These are phyloP conservation scores for Batkoa obscura DNA, from an alignment of 371 early-diverging fungal genomes.

Conservation along the genomic window DNA sequence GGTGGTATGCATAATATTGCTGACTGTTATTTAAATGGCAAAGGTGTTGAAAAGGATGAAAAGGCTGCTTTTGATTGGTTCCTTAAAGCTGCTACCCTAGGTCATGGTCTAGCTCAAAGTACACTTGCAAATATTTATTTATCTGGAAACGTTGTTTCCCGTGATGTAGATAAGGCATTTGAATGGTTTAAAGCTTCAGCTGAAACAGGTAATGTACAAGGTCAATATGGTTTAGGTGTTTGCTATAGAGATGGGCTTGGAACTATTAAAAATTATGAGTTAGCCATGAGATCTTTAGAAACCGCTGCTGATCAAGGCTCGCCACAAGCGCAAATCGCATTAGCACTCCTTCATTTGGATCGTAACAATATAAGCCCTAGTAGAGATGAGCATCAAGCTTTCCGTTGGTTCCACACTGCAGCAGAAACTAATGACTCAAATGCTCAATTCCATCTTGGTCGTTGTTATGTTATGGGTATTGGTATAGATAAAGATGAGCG, in stretches of 20 bases:
- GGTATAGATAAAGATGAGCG: slow-evolving; percentile 32
- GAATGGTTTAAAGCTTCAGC: slow-evolving; percentile 9
- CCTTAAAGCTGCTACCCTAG: slow-evolving; percentile 33
- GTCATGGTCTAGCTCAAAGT: slow-evolving; percentile 49
- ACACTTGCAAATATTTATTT: slow-evolving; percentile 62
- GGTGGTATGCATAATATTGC: slow-evolving; percentile 80
- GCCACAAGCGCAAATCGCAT: slow-evolving; percentile 41
- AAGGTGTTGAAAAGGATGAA: slow-evolving; percentile 36
- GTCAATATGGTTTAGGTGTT: slow-evolving; percentile 46
- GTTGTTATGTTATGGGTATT: slow-evolving; percentile 38
- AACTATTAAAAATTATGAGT: slow-evolving; percentile 29
- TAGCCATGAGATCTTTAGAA: slow-evolving; percentile 41
- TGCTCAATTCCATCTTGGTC: slow-evolving; percentile 32
- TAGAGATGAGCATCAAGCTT: slow-evolving; percentile 27
- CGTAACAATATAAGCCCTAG: slow-evolving; percentile 49
- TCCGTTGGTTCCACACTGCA: slow-evolving; percentile 30
- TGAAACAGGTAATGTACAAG: slow-evolving; percentile 35
- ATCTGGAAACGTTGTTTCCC: slow-evolving; percentile 43
- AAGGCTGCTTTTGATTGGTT: slow-evolving; percentile 53
- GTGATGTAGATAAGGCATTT: slow-evolving; percentile 19
- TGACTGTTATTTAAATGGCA: slow-evolving; percentile 68
- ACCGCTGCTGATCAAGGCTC: slow-evolving; percentile 39
- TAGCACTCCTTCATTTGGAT: slow-evolving; percentile 58
- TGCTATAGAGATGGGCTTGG: slow-evolving; percentile 68
- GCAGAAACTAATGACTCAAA: slow-evolving; percentile 40